Base-by-base conservation (phyloP, 257 asterid species). In the Rubia yunnanensis region DNA sequence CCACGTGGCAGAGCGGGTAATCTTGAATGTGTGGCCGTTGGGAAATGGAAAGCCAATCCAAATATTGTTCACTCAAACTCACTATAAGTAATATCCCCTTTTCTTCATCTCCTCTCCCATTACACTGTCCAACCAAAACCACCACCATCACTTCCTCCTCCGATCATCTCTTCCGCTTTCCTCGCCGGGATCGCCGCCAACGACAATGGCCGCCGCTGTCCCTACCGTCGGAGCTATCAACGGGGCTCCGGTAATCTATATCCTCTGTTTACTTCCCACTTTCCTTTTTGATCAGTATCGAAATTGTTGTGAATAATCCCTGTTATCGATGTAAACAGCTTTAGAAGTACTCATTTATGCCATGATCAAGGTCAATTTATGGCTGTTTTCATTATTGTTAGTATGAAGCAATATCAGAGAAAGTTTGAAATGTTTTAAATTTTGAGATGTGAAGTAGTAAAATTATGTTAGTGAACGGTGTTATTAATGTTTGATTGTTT, bases 211-310 rank as follows among this genome's bases (percentile, higher is more conserved):
- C 13, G 77, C 84, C 23, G 81, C 96, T 66, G 70, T 87, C 83
- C 74, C 96, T 6, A 82, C 95, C 59, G 66, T 82, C 76, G 96
- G 91, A 80, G 88, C 89, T 58, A 87, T 89, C 76, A 82, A 83
- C 86, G 84, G 78, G n/a, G 86, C 68, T 0, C 88, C 82, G 83
- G 94, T 84, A 81, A 36, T 30, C 11, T 4, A 0, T n/a, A n/a
- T n/a, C n/a, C n/a, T n/a, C n/a, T n/a, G n/a, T n/a, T n/a, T n/a
- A n/a, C n/a, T n/a, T n/a, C n/a, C 36, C 36, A 17, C 5, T n/a
- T 22, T 31, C 7, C n/a, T n/a, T n/a, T 54, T 1, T 53, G 26
- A 36, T 53, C 59, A 15, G 3, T 54, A 11, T 31, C 4, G 2
- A 10, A 38, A 2, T 10, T 10, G 48, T 39, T 9, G 13, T 39